These are phyloP conservation scores for Blastobotrys robertii DNA, from an alignment of 805 yeast species.

Conservation along the genomic window DNA sequence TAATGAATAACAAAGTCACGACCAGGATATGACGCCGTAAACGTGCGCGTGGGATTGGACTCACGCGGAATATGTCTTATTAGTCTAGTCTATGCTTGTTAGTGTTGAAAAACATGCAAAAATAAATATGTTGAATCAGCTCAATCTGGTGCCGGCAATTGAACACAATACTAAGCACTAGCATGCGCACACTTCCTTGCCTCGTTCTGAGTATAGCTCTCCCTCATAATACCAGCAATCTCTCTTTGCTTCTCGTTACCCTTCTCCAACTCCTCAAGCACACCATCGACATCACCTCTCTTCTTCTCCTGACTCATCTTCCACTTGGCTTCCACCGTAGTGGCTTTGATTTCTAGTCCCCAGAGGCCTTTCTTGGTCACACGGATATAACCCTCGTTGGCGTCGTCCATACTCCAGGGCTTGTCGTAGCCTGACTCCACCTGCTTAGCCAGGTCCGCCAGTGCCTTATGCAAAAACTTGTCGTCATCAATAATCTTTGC, in stretches of 20 bases:
- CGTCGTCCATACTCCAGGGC: slow-evolving; percentile 47
- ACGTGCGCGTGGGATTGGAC: too few species aligned
- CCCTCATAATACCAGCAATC: too few species aligned
- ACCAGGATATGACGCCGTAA: too few species aligned
- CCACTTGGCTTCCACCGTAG: slow-evolving; percentile 40
- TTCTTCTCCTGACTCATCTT: slow-evolving; percentile 47
- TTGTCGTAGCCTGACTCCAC: slow-evolving; percentile 34
- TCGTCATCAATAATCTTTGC: slow-evolving; percentile 36
- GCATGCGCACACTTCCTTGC: too few species aligned
- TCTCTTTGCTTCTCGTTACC: background rate
- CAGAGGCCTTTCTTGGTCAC: slow-evolving; percentile 40
- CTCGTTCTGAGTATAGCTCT: too few species aligned
- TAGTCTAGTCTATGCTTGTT: too few species aligned
- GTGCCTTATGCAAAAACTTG: slow-evolving; percentile 37
- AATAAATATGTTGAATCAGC: too few species aligned
- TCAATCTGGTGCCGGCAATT: too few species aligned
- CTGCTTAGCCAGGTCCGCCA: slow-evolving; percentile 36
- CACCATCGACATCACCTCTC: slow-evolving; percentile 40
- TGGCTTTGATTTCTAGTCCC: slow-evolving; percentile 46
- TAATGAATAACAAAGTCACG: too few species aligned
- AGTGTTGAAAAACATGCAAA: too few species aligned
- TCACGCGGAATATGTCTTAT: too few species aligned
- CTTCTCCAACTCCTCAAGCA: slow-evolving; percentile 31
- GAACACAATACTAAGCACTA: too few species aligned
- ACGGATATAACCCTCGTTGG: slow-evolving; percentile 41